Conservation (phyloP, 2,329 filamentous ascomycete species). For the Colletotrichum sp. region DNA sequence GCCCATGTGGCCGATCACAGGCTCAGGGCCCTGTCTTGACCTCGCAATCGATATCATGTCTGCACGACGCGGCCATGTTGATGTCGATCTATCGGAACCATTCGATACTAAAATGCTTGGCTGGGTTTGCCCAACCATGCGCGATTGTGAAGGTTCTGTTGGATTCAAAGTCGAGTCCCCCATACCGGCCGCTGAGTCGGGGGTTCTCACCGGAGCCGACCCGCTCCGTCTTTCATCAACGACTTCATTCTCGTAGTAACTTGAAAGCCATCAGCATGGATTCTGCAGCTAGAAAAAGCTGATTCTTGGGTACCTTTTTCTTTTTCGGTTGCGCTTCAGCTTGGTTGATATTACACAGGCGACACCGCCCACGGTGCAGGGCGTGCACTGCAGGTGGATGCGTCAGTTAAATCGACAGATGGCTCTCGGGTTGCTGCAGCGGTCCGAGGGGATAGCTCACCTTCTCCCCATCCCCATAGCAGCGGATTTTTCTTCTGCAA, state of each 20-base stretch:
- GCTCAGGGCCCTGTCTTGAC: not conserved
- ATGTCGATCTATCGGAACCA: not conserved
- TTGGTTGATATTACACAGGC: conserved; percentile 9
- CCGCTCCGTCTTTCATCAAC: not conserved
- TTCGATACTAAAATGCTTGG: not conserved
- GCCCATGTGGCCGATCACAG: conserved; percentile 29
- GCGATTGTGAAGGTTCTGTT: not conserved
- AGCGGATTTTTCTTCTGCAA: conserved; percentile 11
- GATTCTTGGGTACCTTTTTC: not conserved
- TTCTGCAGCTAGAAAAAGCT: not conserved
- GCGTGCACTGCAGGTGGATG: not conserved
- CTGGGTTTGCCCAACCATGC: not conserved
- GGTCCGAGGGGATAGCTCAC: not conserved
- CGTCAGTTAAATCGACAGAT: not conserved
- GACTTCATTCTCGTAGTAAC: conserved; percentile 12
- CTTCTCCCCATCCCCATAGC: conserved; percentile 15
- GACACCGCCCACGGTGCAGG: not conserved
- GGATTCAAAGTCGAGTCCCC: not conserved
- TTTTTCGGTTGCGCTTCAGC: conserved; percentile 15
- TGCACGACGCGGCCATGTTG: not conserved
- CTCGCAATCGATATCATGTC: not conserved
- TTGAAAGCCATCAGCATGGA: not conserved
- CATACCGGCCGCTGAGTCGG: not conserved
- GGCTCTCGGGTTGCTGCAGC: not conserved
- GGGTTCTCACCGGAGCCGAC: not conserved